phyloP scores from a whole-genome alignment of 1,284 basidiomycete species.

The Fomitopsis betulina region DNA sequence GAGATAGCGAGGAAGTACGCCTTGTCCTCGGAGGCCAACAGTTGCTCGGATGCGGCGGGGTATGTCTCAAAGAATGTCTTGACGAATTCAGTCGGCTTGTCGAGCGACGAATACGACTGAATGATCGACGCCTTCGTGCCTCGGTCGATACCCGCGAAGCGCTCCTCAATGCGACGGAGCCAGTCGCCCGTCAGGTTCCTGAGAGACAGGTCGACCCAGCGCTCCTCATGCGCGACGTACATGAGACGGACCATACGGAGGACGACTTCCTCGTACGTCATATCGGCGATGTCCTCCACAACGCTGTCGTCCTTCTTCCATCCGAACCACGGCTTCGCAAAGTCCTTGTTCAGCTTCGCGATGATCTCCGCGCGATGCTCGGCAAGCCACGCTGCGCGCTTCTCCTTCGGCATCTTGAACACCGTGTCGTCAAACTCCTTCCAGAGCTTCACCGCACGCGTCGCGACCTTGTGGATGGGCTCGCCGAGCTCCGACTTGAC shows the following conservation, averaged over 20 bases:
- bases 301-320: conserved; percentile 89
- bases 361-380: conserved; percentile 91
- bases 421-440: conserved; percentile 97
- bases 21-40: conserved; percentile 93
- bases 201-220: conserved; percentile 94
- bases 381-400: conserved; percentile 84
- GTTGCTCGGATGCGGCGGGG: conserved; percentile 76
- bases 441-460: conserved; percentile 95
- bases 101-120: conserved; percentile 85
- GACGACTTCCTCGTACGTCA: conserved; percentile 98
- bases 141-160: conserved; percentile 91
- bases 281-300: conserved; percentile 86
- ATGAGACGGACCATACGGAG: conserved; percentile 89
- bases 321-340: conserved; percentile 96
- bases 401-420: conserved; percentile 94
- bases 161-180: conserved; percentile 94
- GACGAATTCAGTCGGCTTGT: conserved; percentile 79
- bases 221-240: conserved; percentile 87
- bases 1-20: conserved; percentile 94
- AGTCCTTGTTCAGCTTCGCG: conserved; percentile 90
- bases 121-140: conserved; percentile 79
- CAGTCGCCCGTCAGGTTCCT: conserved; percentile 96
- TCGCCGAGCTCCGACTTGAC: conserved; percentile 98
- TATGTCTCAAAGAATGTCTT: conserved; percentile 85
- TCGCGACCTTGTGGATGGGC: conserved; percentile 99